Conservation (phyloP, 331 rosid species). For the Cydonia oblonga region DNA sequence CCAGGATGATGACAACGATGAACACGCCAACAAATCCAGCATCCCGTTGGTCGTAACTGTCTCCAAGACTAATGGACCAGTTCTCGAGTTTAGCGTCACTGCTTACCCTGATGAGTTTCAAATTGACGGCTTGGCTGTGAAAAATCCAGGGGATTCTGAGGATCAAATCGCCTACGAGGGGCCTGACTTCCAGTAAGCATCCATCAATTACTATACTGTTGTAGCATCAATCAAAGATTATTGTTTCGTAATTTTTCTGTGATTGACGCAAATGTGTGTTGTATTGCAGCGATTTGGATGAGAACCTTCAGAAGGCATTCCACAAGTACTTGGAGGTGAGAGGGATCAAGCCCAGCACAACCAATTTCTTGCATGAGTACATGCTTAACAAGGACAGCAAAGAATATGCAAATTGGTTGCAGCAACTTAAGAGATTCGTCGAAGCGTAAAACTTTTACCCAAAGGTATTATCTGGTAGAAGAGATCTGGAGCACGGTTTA, state of each 20-base stretch:
- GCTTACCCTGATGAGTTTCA: slow-evolving; percentile 71
- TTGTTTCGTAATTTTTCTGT: not conserved
- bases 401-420: slow-evolving; percentile 69
- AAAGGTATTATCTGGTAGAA: not conserved
- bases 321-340: slow-evolving; percentile 76
- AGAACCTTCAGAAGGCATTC: slow-evolving; percentile 71
- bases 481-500: not conserved
- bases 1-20: slow-evolving; percentile 27
- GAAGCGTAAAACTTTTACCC: slow-evolving; percentile 30
- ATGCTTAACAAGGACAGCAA: slow-evolving; percentile 86
- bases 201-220: not conserved
- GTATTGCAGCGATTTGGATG: slow-evolving; percentile 61
- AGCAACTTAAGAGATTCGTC: slow-evolving; percentile 55
- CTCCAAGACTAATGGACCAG: slow-evolving; percentile 52
- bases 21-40: slow-evolving; percentile 41
- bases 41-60: slow-evolving; percentile 62
- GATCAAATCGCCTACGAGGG: slow-evolving; percentile 76
- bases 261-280: not conserved
- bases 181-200: slow-evolving; percentile 73
- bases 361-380: slow-evolving; percentile 81
- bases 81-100: slow-evolving; percentile 53
- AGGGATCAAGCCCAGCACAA: slow-evolving; percentile 80
- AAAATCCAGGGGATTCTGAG: slow-evolving; percentile 47
- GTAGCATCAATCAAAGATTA: not conserved
- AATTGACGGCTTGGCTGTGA: slow-evolving; percentile 58